phyloP scores from a whole-genome alignment of 1,284 basidiomycete species.

The Boletellus deceptivus region DNA sequence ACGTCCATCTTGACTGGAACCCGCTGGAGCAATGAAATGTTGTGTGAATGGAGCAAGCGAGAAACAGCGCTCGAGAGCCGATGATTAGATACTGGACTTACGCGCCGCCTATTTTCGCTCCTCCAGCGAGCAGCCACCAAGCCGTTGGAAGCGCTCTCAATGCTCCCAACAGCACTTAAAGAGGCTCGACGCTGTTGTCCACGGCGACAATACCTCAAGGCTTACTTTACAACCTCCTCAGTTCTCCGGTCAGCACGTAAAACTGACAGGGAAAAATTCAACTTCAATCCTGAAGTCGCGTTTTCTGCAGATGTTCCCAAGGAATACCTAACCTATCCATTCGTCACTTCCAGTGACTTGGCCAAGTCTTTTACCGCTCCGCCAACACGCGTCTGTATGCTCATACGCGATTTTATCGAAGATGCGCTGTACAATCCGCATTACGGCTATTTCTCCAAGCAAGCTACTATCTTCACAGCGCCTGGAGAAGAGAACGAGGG shows the following conservation, averaged over 20 bases:
- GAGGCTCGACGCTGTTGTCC: slow-evolving; percentile 18
- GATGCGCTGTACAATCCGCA: slow-evolving; percentile 96
- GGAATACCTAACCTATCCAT: slow-evolving; percentile 54
- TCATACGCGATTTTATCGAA: slow-evolving; percentile 95
- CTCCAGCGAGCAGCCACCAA: background rate
- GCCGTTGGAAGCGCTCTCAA: slow-evolving; percentile 9
- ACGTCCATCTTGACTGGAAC: slow-evolving; percentile 32
- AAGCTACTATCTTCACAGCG: slow-evolving; percentile 83
- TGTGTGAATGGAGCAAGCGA: background rate
- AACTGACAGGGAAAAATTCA: slow-evolving; percentile 52
- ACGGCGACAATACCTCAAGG: slow-evolving; percentile 24
- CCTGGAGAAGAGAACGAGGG: slow-evolving; percentile 47
- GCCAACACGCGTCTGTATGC: slow-evolving; percentile 87
- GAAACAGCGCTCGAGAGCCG: background rate
- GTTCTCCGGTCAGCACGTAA: slow-evolving; percentile 11
- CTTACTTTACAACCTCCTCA: slow-evolving; percentile 26
- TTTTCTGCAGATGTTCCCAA: slow-evolving; percentile 49
- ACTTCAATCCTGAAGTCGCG: slow-evolving; percentile 60
- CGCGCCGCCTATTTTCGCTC: slow-evolving; percentile 3
- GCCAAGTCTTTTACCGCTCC: slow-evolving; percentile 49
- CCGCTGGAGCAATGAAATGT: background rate
- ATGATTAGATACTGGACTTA: slow-evolving; percentile 13
- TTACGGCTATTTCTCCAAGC: slow-evolving; percentile 96
- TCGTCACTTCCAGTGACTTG: slow-evolving; percentile 76
- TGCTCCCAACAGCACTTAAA: slow-evolving; percentile 22